A percentile compares a stretch with the other conserved stretches of the same genome.
These are phyloP conservation scores for Coemansia reversa DNA, from an alignment of 192 early-diverging fungal species.

Conservation along the genomic window DNA sequence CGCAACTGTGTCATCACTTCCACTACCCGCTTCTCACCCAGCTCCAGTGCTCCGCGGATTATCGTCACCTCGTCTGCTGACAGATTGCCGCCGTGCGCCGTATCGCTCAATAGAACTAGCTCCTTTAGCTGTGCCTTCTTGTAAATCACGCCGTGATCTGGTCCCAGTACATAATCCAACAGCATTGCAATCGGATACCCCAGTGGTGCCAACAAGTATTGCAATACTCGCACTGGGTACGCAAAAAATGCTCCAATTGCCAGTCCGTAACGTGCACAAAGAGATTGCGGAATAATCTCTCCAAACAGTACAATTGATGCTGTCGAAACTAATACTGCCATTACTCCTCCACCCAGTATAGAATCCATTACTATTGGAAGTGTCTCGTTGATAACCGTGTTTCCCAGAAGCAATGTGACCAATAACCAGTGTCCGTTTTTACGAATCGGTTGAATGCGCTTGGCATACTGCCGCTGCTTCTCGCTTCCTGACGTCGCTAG, in stretches of 20 bases:
- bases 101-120: conserved; percentile 72
- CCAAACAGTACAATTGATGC: conserved; percentile 90
- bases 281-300: conserved; percentile 93
- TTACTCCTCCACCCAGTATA: conserved; percentile 72
- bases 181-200: conserved; percentile 85
- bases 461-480: conserved; percentile 70
- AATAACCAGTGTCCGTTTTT: conserved; percentile 92
- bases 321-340: conserved; percentile 86
- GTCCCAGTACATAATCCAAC: conserved; percentile 80
- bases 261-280: conserved; percentile 86
- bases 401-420: conserved; percentile 87
- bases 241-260: conserved; percentile 89
- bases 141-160: conserved; percentile 87
- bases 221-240: conserved; percentile 63
- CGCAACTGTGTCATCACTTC: conserved; percentile 71
- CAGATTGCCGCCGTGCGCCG: conserved; percentile 66
- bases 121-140: conserved; percentile 75
- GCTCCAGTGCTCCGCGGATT: conserved; percentile 73
- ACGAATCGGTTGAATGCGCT: conserved; percentile 80
- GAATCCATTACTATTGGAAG: conserved; percentile 83
- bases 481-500: conserved; percentile 75
- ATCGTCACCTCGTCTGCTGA: conserved; percentile 79
- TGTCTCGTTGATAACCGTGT: conserved; percentile 95
- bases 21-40: conserved; percentile 68
- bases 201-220: conserved; percentile 65